These are phyloP conservation scores for Aspergillus terreus DNA, from an alignment of 2,329 filamentous ascomycete species.

Conservation along the genomic window DNA sequence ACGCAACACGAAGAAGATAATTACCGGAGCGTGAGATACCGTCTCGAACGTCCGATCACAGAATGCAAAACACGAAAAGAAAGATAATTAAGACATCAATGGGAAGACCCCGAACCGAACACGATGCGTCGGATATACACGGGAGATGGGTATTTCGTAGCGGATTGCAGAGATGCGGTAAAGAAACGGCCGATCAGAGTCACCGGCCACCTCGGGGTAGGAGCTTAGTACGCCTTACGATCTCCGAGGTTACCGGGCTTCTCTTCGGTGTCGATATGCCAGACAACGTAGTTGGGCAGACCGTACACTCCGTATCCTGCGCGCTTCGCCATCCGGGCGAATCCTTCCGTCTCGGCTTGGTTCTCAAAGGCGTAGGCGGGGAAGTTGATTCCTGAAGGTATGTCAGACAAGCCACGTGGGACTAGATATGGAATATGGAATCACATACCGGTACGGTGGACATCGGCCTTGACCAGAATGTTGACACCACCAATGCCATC, in stretches of 20 bases:
- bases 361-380: slow-evolving; percentile 96
- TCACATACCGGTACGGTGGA: slow-evolving; percentile 79
- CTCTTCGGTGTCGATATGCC: slow-evolving; percentile 96
- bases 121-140: slow-evolving; percentile 14
- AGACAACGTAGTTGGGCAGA: slow-evolving; percentile 95
- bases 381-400: slow-evolving; percentile 80
- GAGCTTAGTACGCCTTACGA: slow-evolving; percentile 36
- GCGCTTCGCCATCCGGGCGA: slow-evolving; percentile 96
- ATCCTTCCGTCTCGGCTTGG: slow-evolving; percentile 97
- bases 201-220: slow-evolving; percentile 5
- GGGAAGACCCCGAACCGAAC: slow-evolving; percentile 10
- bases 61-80: slow-evolving; percentile 13
- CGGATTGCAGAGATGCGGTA: neutral
- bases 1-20: slow-evolving; percentile 29
- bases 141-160: slow-evolving; percentile 13
- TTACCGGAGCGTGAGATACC: slow-evolving; percentile 33
- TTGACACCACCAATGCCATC: slow-evolving; percentile 97
- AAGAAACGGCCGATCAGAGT: neutral
- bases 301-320: slow-evolving; percentile 91
- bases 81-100: slow-evolving; percentile 13
- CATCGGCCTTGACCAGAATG: slow-evolving; percentile 95
- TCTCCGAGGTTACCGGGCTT: slow-evolving; percentile 70
- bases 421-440: neutral
- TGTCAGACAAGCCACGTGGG: slow-evolving; percentile 16
- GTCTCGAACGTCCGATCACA: slow-evolving; percentile 20